These are phyloP conservation scores for Hermanozyma aechmeae DNA, from an alignment of 805 yeast genomes.

Conservation along the genomic window DNA sequence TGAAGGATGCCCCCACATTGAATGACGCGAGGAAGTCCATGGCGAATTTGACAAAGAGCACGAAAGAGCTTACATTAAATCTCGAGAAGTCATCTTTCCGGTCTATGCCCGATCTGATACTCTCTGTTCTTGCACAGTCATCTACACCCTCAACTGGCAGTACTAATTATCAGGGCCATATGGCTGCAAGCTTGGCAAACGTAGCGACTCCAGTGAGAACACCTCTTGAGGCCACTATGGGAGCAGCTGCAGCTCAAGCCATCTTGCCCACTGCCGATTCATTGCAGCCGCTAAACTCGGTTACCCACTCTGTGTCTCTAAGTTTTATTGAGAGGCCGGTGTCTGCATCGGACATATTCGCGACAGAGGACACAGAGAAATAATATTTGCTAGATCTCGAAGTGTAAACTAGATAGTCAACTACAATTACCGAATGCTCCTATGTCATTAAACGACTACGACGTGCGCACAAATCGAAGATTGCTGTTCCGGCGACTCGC, in stretches of 20 bases:
- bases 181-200: too few species aligned
- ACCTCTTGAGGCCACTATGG: constrained; percentile 9
- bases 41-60: constrained; percentile 75
- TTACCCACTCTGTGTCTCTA: constrained; percentile 6
- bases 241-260: constrained; percentile 10
- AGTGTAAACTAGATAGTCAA: constrained; percentile 4
- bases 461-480: too few species aligned
- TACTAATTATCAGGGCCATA: too few species aligned
- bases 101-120: constrained; percentile 9
- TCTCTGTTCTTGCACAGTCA: too few species aligned
- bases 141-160: too few species aligned
- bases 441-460: too few species aligned
- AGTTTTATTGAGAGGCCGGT: constrained; percentile 4
- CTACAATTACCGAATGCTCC: too few species aligned
- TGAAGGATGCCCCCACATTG: constrained; percentile 71
- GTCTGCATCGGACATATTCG: too few species aligned
- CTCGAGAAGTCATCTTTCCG: constrained; percentile 40
- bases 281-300: constrained; percentile 7
- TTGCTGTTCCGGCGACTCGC: not conserved
- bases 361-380: not conserved
- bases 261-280: constrained; percentile 7
- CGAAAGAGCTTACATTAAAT: constrained; percentile 86
- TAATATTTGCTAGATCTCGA: constrained; percentile 4
- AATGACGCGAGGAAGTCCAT: constrained; percentile 74
- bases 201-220: constrained; percentile 8